Percentiles rank a stretch among this genome's conserved stretches.
phyloP scores from a whole-genome alignment of 2,329 filamentous ascomycete species.

The Penicillium nordicum region DNA sequence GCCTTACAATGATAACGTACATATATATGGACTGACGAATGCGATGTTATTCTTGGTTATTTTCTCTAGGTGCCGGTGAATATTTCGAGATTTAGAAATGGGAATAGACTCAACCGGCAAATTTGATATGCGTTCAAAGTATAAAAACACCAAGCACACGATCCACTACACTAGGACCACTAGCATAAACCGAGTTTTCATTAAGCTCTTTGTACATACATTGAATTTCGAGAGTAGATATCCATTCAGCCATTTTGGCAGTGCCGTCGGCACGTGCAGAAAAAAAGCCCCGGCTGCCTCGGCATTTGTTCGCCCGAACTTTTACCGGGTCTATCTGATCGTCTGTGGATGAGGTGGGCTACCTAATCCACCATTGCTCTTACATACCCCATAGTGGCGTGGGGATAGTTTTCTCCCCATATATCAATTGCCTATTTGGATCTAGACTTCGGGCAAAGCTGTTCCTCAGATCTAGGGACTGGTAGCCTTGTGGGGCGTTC shows the following conservation, averaged over 20 bases:
- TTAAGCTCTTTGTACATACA: not conserved
- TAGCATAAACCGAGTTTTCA: not conserved
- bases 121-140: not conserved
- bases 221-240: not conserved
- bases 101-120: not conserved
- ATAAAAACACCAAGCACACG: not conserved
- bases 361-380: slow-evolving; percentile 68
- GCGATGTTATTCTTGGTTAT: not conserved
- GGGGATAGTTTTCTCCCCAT: slow-evolving; percentile 18
- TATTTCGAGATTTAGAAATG: not conserved
- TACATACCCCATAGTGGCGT: slow-evolving; percentile 5
- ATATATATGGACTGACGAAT: not conserved
- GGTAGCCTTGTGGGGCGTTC: not conserved
- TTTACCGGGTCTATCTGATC: slow-evolving; percentile 54
- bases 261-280: not conserved
- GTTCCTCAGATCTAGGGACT: not conserved
- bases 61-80: too few species aligned
- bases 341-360: slow-evolving; percentile 71
- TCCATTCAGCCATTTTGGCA: not conserved
- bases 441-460: slow-evolving; percentile 12
- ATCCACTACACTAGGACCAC: not conserved
- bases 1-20: not conserved
- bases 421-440: slow-evolving; percentile 15
- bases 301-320: not conserved
- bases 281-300: not conserved